Base-by-base conservation (phyloP, 805 yeast species). In the Kazachstania martiniae region DNA sequence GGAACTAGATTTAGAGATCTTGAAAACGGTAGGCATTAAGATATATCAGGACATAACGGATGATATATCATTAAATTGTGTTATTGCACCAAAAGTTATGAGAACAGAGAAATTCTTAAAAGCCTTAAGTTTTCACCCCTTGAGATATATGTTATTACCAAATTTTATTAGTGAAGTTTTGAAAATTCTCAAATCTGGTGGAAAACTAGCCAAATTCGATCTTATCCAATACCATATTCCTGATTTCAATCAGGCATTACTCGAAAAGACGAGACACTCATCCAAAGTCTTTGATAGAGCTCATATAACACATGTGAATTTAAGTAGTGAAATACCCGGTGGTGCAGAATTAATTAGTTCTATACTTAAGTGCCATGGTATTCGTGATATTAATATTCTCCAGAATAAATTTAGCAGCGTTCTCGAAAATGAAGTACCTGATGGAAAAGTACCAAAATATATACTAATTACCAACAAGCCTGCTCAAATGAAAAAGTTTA, bases 101-200 rank as follows among this genome's bases (percentile, higher is more conserved):
- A 64, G 96, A 42, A 89, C 97, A 0, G 94, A 81, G 36, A 91
- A 89, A 57, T 87, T 89, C 47, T 63, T 89, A 33, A 68, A 70
- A 27, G 74, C 86, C 14, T 58, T 86, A 31, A 72, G 85, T 32
- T 63, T 63, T 26, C 74, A 65, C 29, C 68, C 72, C 0, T 37
- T 63, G 8, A 55, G 59, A n/a, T 56, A 62, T 33, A 68, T 76
- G 3, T 42, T 81, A 1, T 68, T 72, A 21, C 83, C 86, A 0
- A 47, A 56, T 3, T 77, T 74, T 37, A 37, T 77, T 2, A 56
- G 56, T 2, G 72, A 70, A 26, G 59, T 74, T 0, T 36, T 74
- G 18, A 65, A 63, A 46, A 10, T 41, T 32, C 28, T 46, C 24
- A 42, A 41, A 13, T 25, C 29, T 9, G 41, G 32, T 9, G 21